Evolutionary conservation across 139 green algal species (phyloP).

Genomic region (Nannochloris sp.): DNA sequence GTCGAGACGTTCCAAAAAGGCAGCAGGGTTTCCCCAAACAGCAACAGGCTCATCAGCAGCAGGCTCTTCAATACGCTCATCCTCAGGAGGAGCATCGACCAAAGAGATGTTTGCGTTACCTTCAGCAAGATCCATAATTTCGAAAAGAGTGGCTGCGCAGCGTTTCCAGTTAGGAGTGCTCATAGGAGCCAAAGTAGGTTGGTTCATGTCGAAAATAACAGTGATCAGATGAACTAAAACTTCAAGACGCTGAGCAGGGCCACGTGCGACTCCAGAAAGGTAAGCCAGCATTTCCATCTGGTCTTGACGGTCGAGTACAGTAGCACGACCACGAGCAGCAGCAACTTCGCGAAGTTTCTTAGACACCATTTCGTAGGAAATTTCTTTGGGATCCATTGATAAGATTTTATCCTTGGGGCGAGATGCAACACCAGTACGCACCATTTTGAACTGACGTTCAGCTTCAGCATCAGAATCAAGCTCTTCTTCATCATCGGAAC

Average conservation of each 20-base stretch:
- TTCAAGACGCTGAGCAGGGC: constrained; percentile 69
- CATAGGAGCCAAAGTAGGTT: constrained; percentile 74
- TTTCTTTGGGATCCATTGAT: constrained; percentile 81
- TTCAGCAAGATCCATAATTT: constrained; percentile 26
- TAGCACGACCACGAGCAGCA: constrained; percentile 71
- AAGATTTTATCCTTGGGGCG: constrained; percentile 75
- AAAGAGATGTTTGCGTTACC: constrained; percentile 31
- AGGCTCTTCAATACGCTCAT: constrained; percentile 57
- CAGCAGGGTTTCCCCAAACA: constrained; percentile 91
- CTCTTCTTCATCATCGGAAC: constrained; percentile 11
- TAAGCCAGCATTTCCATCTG: constrained; percentile 91
- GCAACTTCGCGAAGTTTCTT: constrained; percentile 91
- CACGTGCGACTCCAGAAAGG: constrained; percentile 77
- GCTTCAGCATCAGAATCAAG: constrained; percentile 13
- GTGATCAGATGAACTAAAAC: constrained; percentile 71
- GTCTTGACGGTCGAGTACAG: constrained; percentile 77
- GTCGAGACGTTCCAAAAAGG: constrained; percentile 92
- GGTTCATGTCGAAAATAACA: constrained; percentile 91
- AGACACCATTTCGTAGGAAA: constrained; percentile 94
- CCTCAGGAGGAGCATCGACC: constrained; percentile 51
- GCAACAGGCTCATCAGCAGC: constrained; percentile 15
- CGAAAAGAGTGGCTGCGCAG: constrained; percentile 58
- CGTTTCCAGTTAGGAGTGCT: constrained; percentile 70
- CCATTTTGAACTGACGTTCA: constrained; percentile 14
- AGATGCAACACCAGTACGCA: constrained; percentile 27